Conservation (phyloP, 2,329 filamentous ascomycete species). For the Colletotrichum orbiculare region DNA sequence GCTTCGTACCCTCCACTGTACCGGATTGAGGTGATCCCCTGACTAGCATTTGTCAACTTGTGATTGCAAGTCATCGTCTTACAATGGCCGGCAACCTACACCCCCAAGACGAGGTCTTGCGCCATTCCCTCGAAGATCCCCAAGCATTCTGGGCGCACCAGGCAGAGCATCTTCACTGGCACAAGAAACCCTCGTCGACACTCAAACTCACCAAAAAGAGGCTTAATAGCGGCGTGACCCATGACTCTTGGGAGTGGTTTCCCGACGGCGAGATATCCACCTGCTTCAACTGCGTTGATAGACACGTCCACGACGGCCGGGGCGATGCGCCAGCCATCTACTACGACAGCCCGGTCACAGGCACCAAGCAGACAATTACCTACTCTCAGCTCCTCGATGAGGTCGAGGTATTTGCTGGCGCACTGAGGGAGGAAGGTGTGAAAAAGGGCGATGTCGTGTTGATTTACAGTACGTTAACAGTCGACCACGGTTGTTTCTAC, state of each 20-base stretch:
- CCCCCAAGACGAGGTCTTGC: slow-evolving; percentile 63
- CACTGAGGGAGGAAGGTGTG: slow-evolving; percentile 84
- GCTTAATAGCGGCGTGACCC: slow-evolving; percentile 68
- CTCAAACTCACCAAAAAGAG: slow-evolving; percentile 72
- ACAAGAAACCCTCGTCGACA: slow-evolving; percentile 75
- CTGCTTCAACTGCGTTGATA: slow-evolving; percentile 90
- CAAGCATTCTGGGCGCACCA: slow-evolving; percentile 81
- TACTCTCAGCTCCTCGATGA: slow-evolving; percentile 82
- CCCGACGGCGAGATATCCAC: slow-evolving; percentile 89
- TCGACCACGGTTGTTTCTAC: no score
- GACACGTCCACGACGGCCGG: slow-evolving; percentile 84
- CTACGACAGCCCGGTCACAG: slow-evolving; percentile 89
- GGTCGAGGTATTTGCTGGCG: slow-evolving; percentile 84
- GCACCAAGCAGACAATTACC: slow-evolving; percentile 76
- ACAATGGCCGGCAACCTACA: slow-evolving; percentile 43
- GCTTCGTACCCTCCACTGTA: no score
- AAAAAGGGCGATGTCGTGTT: slow-evolving; percentile 87
- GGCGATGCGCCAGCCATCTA: slow-evolving; percentile 81
- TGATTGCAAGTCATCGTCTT: neutral
- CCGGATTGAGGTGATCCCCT: no score
- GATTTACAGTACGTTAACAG: slow-evolving; percentile 77
- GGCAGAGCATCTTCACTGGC: slow-evolving; percentile 82
- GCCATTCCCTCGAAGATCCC: slow-evolving; percentile 73
- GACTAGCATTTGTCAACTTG: neutral
- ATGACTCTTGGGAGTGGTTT: slow-evolving; percentile 91